Conservation (phyloP, 768 basidiomycete species). For the Mycena rebaudengoi region DNA sequence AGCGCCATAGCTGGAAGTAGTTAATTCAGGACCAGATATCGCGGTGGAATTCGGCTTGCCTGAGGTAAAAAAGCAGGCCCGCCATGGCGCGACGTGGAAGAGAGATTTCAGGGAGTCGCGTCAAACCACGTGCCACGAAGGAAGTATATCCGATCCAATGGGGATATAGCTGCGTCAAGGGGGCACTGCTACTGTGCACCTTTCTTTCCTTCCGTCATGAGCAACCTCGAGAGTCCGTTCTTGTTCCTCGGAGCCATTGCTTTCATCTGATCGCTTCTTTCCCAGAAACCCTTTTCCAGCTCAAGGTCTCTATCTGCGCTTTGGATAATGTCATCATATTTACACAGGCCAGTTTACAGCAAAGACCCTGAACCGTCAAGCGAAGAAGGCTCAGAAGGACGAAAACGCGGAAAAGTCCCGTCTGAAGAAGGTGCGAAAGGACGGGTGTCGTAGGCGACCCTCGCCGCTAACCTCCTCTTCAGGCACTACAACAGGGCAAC, state of each 20-base stretch:
- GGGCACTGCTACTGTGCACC: constrained; percentile 25
- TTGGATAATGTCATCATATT: constrained; percentile 18
- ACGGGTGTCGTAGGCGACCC: neutral
- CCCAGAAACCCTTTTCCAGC: constrained; percentile 96
- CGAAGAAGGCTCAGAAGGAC: constrained; percentile 97
- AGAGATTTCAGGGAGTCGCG: neutral
- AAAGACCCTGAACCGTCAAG: constrained; percentile 92
- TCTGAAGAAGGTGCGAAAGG: constrained; percentile 83
- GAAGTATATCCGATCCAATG: neutral
- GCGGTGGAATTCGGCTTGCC: constrained; percentile 46
- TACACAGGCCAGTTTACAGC: constrained; percentile 84
- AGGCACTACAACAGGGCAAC: constrained; percentile 98
- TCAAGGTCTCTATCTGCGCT: constrained; percentile 72
- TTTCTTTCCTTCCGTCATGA: constrained; percentile 54
- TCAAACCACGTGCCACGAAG: constrained; percentile 4
- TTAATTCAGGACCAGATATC: neutral
- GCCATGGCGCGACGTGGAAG: constrained; percentile 37
- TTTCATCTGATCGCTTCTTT: constrained; percentile 37
- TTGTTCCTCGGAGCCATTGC: neutral
- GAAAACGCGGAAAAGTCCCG: constrained; percentile 88
- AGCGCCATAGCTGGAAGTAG: constrained; percentile 70
- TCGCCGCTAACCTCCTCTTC: constrained; percentile 20
- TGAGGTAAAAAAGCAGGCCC: constrained; percentile 68
- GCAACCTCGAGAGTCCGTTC: constrained; percentile 84
- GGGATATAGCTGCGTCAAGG: constrained; percentile 8